Percentiles rank a stretch among this genome's conserved stretches.
These are phyloP conservation scores for Naganishia vaughanmartiniae DNA, from an alignment of 768 basidiomycete genomes.

Conservation along the genomic window DNA sequence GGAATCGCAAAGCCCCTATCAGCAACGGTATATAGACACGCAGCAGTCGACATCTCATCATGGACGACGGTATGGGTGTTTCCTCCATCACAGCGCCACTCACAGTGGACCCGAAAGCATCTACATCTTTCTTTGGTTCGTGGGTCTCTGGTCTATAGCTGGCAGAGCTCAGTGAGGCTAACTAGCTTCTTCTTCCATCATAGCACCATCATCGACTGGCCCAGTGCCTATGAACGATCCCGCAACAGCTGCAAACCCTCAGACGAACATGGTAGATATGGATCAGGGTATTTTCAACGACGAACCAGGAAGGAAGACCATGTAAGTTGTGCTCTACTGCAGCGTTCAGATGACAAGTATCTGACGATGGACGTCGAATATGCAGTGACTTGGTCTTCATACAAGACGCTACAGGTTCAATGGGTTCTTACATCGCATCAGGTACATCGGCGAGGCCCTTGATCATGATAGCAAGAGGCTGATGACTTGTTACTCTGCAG, in stretches of 20 bases:
- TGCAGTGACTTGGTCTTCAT: slow-evolving; percentile 78
- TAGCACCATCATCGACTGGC: slow-evolving; percentile 13
- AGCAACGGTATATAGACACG: slow-evolving; percentile 4
- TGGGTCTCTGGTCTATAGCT: neutral
- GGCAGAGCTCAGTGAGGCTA: neutral
- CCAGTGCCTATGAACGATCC: slow-evolving; percentile 22
- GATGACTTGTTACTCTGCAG: slow-evolving; percentile 80
- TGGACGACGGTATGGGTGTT: neutral
- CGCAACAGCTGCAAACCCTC: neutral
- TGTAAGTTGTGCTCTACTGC: slow-evolving; percentile 11
- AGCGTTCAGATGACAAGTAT: neutral
- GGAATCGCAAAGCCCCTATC: neutral
- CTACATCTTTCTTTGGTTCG: neutral
- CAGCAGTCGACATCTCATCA: neutral
- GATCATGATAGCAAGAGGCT: slow-evolving; percentile 2
- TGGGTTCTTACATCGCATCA: slow-evolving; percentile 50
- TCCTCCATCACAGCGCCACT: neutral
- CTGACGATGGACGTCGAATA: neutral
- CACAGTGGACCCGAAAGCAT: neutral
- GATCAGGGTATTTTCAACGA: slow-evolving; percentile 11
- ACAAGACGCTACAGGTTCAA: slow-evolving; percentile 81
- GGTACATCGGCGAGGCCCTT: slow-evolving; percentile 2
- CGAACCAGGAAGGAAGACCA: slow-evolving; percentile 32
- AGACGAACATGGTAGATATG: slow-evolving; percentile 13
- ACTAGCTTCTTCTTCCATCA: neutral